These are phyloP conservation scores for Nitzschia putrida DNA, from an alignment of 108 stramenopile genomes.

Conservation along the genomic window DNA sequence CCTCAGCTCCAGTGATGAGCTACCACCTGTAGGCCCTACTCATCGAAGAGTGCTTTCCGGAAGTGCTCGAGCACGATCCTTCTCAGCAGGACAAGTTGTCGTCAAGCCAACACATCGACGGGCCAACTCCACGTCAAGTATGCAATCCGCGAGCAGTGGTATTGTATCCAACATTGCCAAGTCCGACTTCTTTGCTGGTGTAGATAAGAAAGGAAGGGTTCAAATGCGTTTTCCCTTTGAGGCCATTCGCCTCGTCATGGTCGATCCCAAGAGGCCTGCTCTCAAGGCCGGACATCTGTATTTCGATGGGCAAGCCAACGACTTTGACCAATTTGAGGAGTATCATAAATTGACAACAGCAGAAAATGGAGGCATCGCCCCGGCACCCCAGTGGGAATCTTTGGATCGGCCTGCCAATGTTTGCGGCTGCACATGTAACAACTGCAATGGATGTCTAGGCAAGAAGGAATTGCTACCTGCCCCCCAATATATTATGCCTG, in stretches of 20 bases:
- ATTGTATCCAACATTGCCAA: conserved; percentile 60
- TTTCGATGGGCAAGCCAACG: conserved; percentile 23
- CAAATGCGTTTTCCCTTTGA: conserved; percentile 68
- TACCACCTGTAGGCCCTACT: neutral
- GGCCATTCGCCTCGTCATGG: conserved; percentile 60
- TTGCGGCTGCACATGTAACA: conserved; percentile 23
- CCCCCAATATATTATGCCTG: conserved; percentile 55
- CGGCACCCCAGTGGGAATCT: conserved; percentile 38
- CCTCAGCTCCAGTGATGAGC: conserved; percentile 9
- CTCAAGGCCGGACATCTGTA: conserved; percentile 29
- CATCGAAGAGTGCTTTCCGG: conserved; percentile 18
- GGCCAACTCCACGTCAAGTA: conserved; percentile 12
- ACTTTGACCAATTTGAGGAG: conserved; percentile 39
- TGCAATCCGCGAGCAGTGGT: conserved; percentile 12
- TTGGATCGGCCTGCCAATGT: conserved; percentile 22
- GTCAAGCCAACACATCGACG: conserved; percentile 25
- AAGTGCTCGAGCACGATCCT: conserved; percentile 11
- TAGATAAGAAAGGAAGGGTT: conserved; percentile 56
- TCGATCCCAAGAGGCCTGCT: conserved; percentile 21
- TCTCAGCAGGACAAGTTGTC: conserved; percentile 11
- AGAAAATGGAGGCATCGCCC: conserved; percentile 12
- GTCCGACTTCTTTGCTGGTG: conserved; percentile 56
- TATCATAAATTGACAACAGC: conserved; percentile 28
- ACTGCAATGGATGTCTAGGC: conserved; percentile 27
- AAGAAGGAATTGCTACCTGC: conserved; percentile 48